Percentiles rank a stretch among this genome's conserved stretches.
Evolutionary conservation across 345 rosid genomes (phyloP).

Genomic region (Brassica carinata): DNA sequence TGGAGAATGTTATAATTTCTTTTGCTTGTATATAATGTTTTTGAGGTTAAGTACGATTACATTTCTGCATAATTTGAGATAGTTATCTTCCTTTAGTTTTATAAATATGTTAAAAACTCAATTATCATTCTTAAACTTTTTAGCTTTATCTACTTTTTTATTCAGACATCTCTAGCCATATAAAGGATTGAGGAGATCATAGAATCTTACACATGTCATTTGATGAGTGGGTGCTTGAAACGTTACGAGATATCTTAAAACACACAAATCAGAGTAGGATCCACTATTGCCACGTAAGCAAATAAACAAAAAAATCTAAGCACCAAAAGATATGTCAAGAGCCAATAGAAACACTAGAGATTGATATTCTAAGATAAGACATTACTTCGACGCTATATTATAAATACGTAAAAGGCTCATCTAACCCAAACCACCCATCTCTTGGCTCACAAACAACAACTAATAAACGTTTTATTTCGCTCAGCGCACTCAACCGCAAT

Average conservation of each 20-base stretch:
- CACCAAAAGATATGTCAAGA: background rate
- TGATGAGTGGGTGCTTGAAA: conserved; percentile 14
- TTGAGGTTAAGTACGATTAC: background rate
- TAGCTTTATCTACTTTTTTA: background rate
- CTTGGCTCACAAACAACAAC: conserved; percentile 30
- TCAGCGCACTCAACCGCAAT: conserved; percentile 32
- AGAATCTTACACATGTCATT: conserved; percentile 9
- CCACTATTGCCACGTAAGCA: conserved; percentile 22
- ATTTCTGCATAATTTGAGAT: background rate
- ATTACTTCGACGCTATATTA: background rate
- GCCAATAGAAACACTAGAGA: conserved; percentile 29
- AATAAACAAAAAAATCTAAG: conserved; percentile 16
- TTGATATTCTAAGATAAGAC: conserved; percentile 32
- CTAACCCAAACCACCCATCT: conserved; percentile 30
- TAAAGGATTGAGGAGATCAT: conserved; percentile 29
- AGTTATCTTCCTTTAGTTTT: background rate
- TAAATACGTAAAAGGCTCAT: conserved; percentile 9
- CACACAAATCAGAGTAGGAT: conserved; percentile 7
- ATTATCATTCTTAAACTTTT: background rate
- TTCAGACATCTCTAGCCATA: background rate
- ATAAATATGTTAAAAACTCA: background rate
- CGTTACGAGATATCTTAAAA: conserved; percentile 2
- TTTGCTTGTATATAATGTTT: background rate
- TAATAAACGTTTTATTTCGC: conserved; percentile 25
- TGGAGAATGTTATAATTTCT: background rate